Base-by-base conservation (phyloP, 306 rosid species). In the Trichosanthes cucumerina region DNA sequence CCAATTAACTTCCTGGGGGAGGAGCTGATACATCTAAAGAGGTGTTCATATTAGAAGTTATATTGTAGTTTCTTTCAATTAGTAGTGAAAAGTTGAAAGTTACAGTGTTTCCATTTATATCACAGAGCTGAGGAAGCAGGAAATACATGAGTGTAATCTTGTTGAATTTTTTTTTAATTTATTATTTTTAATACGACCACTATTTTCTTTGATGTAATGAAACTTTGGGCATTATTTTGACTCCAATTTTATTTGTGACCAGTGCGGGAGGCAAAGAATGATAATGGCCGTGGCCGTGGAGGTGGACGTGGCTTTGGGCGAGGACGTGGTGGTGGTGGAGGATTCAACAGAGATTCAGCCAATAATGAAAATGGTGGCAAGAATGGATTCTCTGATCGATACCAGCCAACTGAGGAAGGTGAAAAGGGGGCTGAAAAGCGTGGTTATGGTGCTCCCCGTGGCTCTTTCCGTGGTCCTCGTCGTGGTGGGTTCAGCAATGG, bases 321-420 rank as follows among this genome's bases (percentile, higher is more conserved):
- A 39, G 90, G 92, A 13, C 86, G 88, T 70, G 89, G 92, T 69
- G 87, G 87, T 65, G 87, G 87, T 28, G 83, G 88, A 28, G 87
- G 85, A 60, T 87, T 81, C 79, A 59, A 66, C 21, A 52, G 88
- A 13, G 93, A 89, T 46, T 81, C 83, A 19, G 54, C 47, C 62
- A 89, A 72, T 65, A 78, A 50, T 76, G 93, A 89, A 63, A 89
- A 65, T 2, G 80, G 78, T 4, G 62, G 36, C 38, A 69, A 47
- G 52, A 82, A 80, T 74, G 89, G 91, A 16, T 81, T 79, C 36
- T 65, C 89, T 75, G 89, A 88, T 28, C 88, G 88, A n/a, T 82
- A 78, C 76, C 84, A 78, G 39, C 34, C 82, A 28, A 9, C 83
- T 16, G 91, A 86, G 62, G 89, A 84, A 28, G 84, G 91, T 19